Evolutionary conservation across 2,329 filamentous ascomycete genomes (phyloP).

Genomic region (Aspergillus pseudonomiae): DNA sequence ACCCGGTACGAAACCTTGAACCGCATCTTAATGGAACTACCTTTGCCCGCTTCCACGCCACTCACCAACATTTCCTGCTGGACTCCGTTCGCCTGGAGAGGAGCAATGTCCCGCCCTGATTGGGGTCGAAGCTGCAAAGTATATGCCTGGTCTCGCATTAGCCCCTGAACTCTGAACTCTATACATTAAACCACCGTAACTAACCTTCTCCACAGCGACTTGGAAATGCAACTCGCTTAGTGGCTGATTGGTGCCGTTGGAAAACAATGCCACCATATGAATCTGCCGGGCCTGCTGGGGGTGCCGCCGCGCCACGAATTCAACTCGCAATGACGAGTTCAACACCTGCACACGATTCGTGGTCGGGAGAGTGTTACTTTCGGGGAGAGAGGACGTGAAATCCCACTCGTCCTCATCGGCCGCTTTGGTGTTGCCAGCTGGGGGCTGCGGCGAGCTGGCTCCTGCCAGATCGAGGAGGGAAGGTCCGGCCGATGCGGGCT

Average conservation of each 20-base stretch:
- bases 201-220: slow-evolving; percentile 88
- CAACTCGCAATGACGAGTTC: slow-evolving; percentile 70
- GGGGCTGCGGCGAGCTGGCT: slow-evolving; percentile 13
- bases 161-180: not conserved
- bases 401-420: slow-evolving; percentile 88
- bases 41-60: slow-evolving; percentile 72
- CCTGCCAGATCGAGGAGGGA: slow-evolving; percentile 39
- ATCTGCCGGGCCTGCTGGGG: slow-evolving; percentile 60
- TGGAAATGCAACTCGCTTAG: slow-evolving; percentile 86
- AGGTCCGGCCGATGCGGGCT: slow-evolving; percentile 25
- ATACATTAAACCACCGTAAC: not conserved
- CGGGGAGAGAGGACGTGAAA: slow-evolving; percentile 83
- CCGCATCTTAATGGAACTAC: slow-evolving; percentile 80
- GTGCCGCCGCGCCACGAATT: slow-evolving; percentile 69
- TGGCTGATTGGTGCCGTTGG: slow-evolving; percentile 72
- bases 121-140: slow-evolving; percentile 83
- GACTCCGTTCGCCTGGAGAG: slow-evolving; percentile 74
- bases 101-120: slow-evolving; percentile 73
- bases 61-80: slow-evolving; percentile 79
- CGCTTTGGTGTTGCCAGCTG: slow-evolving; percentile 37
- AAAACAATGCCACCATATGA: slow-evolving; percentile 76
- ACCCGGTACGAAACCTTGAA: slow-evolving; percentile 85
- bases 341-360: slow-evolving; percentile 69
- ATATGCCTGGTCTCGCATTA: slow-evolving; percentile 62
- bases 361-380: slow-evolving; percentile 55